Percentiles rank a stretch among this genome's conserved stretches.
Evolutionary conservation across 495 filamentous ascomycete species (phyloP).

Genomic region (Penicillium bialowiezense): DNA sequence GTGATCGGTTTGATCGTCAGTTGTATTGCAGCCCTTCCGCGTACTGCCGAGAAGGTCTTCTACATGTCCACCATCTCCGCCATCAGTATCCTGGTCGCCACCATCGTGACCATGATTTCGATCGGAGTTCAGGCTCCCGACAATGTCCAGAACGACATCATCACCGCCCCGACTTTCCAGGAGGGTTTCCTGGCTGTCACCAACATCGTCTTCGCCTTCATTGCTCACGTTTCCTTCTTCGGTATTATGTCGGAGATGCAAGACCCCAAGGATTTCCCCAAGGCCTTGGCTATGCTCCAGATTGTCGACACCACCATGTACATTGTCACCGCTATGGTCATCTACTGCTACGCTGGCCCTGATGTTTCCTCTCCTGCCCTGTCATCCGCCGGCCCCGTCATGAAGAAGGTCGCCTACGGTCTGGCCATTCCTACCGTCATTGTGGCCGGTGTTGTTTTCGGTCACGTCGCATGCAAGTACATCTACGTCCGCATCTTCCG

Average conservation of each 20-base stretch:
- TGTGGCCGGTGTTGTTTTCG: slow-evolving; percentile 67
- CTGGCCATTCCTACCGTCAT: slow-evolving; percentile 71
- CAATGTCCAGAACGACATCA: slow-evolving; percentile 17
- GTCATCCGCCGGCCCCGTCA: slow-evolving; percentile 53
- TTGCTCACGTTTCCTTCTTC: slow-evolving; percentile 69
- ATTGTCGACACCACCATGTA: slow-evolving; percentile 63
- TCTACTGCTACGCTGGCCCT: slow-evolving; percentile 67
- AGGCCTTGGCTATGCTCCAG: slow-evolving; percentile 61
- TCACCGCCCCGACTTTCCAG: slow-evolving; percentile 13
- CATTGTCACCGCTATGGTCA: slow-evolving; percentile 60
- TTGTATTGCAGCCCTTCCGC: slow-evolving; percentile 56
- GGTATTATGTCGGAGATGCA: slow-evolving; percentile 74
- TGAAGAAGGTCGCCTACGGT: slow-evolving; percentile 73
- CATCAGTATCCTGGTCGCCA: slow-evolving; percentile 60
- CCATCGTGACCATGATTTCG: slow-evolving; percentile 64
- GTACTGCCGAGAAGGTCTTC: slow-evolving; percentile 48
- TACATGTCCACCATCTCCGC: slow-evolving; percentile 45
- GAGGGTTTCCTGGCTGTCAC: slow-evolving; percentile 58
- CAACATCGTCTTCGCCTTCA: slow-evolving; percentile 72
- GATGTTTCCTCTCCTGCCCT: slow-evolving; percentile 69
- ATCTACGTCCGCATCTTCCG: slow-evolving; percentile 60
- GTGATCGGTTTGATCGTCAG: slow-evolving; percentile 57
- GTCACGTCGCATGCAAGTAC: slow-evolving; percentile 56
- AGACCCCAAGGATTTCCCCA: slow-evolving; percentile 59
- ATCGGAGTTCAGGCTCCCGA: slow-evolving; percentile 46